phyloP scores from a whole-genome alignment of 257 asterid species.

The Eucommia ulmoides region DNA sequence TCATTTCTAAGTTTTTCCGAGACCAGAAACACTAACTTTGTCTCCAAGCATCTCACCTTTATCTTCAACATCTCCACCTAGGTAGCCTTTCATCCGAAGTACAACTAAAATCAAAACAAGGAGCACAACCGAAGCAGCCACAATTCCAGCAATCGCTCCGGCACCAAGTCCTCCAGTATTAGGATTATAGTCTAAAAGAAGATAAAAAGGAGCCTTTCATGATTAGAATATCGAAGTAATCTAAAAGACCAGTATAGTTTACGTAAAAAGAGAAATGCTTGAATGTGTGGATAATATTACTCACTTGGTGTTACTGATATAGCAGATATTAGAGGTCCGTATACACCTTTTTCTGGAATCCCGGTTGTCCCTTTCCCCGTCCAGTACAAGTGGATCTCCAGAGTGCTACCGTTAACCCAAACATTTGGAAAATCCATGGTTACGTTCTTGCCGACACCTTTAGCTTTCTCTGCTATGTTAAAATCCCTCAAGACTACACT shows the following conservation, averaged over 20 bases:
- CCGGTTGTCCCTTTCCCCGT: slow-evolving; percentile 83
- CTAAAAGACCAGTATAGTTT: too few species aligned
- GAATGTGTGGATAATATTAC: too few species aligned
- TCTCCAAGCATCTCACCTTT: slow-evolving; percentile 25
- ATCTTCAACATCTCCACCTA: slow-evolving; percentile 42
- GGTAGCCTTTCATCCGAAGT: slow-evolving; percentile 53
- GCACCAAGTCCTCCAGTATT: slow-evolving; percentile 40
- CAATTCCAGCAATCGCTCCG: slow-evolving; percentile 68
- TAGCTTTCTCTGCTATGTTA: slow-evolving; percentile 49
- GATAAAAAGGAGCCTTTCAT: too few species aligned
- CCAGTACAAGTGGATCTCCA: slow-evolving; percentile 93
- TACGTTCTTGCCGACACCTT: slow-evolving; percentile 49
- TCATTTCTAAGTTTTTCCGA: neutral
- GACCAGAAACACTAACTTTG: neutral
- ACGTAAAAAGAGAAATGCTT: too few species aligned
- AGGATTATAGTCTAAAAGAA: slow-evolving; percentile 42
- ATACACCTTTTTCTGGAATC: slow-evolving; percentile 73
- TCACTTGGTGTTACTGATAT: slow-evolving; percentile 77
- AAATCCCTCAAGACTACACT: slow-evolving; percentile 52
- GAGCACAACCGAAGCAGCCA: slow-evolving; percentile 26
- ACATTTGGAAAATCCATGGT: slow-evolving; percentile 26
- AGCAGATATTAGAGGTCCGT: slow-evolving; percentile 91
- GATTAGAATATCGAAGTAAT: too few species aligned
- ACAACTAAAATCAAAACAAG: slow-evolving; percentile 25
- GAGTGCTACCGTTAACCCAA: slow-evolving; percentile 46